Evolutionary conservation across 2,329 filamentous ascomycete species (phyloP), one percentile per base, ranked within the genome.

Genomic region (Coniochaeta ligniaria): DNA sequence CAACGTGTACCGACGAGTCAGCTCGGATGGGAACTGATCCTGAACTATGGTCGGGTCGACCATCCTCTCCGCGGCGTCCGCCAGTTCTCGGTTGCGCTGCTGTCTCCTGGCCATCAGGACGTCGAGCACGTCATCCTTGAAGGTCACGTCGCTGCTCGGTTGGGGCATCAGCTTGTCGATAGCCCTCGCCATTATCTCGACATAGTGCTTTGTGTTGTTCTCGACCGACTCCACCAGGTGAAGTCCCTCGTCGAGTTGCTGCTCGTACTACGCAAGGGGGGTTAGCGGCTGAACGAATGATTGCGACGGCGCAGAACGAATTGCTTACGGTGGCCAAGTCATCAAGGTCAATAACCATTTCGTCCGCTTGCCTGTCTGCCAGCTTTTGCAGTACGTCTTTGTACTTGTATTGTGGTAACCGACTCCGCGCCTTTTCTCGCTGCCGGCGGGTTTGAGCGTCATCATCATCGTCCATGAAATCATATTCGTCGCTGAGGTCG

Each of bases 91-190:
- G 73, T 99, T 98, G 67, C 92, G 87, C 68, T 88, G 89, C 68
- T 91, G 87, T 67, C 95, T 88, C 71, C 96, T 91, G 45, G 92
- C 91, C 89, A 97, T 96, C 70, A 99, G 89, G 33, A 99, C 91
- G 75, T 99, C 95, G 50, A 99, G 83, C 11, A 98, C 93, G 75
- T 99, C 95, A 70, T 97, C 93, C 74, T 98, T 98, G 82, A 96
- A 98, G 66, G 84, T 93, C 66, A 94, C 83, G 65, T 96, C 92
- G 59, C 81, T 81, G 16, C 85, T 89, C 45, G 93, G 89, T 63
- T 83, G 80, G 0, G 95, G 95, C 83, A 99, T 86, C 59, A 91
- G 83, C 62, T 87, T 89, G 76, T 99, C 95, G 52, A 97, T 87
- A 8, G 95, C 95, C 66, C 89, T 83, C 2, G 94, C 94, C 62